These are phyloP conservation scores for Thermothielavioides terrestris DNA, from an alignment of 495 filamentous ascomycete genomes.

Conservation along the genomic window DNA sequence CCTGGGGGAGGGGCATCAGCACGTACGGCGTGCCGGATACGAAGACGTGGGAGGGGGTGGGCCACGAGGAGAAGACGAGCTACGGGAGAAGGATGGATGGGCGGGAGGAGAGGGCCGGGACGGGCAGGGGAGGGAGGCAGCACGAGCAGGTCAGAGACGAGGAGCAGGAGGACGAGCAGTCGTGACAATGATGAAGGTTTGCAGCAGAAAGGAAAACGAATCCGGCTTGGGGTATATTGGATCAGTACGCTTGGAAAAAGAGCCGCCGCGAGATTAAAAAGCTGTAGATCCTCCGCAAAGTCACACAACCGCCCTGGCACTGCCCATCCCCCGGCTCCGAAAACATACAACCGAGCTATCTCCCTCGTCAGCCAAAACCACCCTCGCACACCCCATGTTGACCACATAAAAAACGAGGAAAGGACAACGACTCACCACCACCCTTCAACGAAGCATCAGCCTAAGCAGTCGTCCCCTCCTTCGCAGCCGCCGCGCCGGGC, in stretches of 20 bases:
- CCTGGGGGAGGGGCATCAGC: slow-evolving; percentile 27
- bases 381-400: background rate
- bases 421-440: background rate
- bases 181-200: slow-evolving; percentile 1
- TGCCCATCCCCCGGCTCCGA: background rate
- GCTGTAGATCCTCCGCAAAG: background rate
- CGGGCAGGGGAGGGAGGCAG: background rate
- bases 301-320: too few relatives aligned
- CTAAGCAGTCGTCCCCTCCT: background rate
- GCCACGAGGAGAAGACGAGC: slow-evolving; percentile 22
- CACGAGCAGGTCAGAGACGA: background rate
- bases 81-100: slow-evolving; percentile 18
- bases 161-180: slow-evolving; percentile 7
- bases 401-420: background rate
- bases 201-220: background rate
- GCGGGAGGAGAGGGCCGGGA: slow-evolving; percentile 10
- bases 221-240: slow-evolving; percentile 9
- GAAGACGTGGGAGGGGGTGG: slow-evolving; percentile 28
- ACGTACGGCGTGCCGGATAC: slow-evolving; percentile 28
- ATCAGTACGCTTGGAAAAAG: background rate
- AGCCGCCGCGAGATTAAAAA: slow-evolving; percentile 1
- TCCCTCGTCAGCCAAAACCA: too few relatives aligned
- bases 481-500: background rate
- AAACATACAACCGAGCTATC: background rate
- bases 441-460: too few relatives aligned